Percentiles rank a stretch among this genome's conserved stretches.
These are phyloP conservation scores for Mycena vulgaris DNA, from an alignment of 768 basidiomycete genomes.

Conservation along the genomic window DNA sequence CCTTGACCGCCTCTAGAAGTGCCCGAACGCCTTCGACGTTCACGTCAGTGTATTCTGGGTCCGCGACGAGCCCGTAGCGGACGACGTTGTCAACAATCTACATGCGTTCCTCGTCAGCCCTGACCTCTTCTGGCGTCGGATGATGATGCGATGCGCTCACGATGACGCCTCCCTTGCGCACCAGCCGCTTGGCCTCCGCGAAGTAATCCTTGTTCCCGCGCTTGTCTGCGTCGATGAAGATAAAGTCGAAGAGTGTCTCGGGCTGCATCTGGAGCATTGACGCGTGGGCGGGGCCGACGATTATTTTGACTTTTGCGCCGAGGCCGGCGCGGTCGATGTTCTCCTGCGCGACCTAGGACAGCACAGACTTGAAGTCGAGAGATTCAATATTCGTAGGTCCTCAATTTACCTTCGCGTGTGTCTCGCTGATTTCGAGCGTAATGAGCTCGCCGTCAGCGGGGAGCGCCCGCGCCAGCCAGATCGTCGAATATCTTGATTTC, in stretches of 20 bases:
- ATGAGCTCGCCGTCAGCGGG: conserved; percentile 65
- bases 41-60: conserved; percentile 51
- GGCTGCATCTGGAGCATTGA: conserved; percentile 64
- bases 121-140: too few species aligned
- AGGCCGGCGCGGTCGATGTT: conserved; percentile 72
- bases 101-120: too few species aligned
- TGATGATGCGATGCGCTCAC: too few species aligned
- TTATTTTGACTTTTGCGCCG: conserved; percentile 61
- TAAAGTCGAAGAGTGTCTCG: conserved; percentile 71
- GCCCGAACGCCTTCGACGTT: conserved; percentile 63
- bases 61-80: conserved; percentile 62
- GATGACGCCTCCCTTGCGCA: conserved; percentile 73
- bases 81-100: conserved; percentile 78
- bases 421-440: conserved; percentile 63
- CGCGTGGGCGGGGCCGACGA: conserved; percentile 68
- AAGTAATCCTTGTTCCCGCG: conserved; percentile 69
- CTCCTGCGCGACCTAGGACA: conserved; percentile 69
- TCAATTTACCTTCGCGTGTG: conserved; percentile 60
- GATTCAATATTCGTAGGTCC: background rate
- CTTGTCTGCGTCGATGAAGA: conserved; percentile 85
- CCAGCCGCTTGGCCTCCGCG: conserved; percentile 71
- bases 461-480: conserved; percentile 62
- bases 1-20: conserved; percentile 62
- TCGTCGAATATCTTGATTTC: conserved; percentile 59
- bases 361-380: background rate